These are phyloP conservation scores for Trametopsis cervina DNA, from an alignment of 768 basidiomycete species.

Conservation along the genomic window DNA sequence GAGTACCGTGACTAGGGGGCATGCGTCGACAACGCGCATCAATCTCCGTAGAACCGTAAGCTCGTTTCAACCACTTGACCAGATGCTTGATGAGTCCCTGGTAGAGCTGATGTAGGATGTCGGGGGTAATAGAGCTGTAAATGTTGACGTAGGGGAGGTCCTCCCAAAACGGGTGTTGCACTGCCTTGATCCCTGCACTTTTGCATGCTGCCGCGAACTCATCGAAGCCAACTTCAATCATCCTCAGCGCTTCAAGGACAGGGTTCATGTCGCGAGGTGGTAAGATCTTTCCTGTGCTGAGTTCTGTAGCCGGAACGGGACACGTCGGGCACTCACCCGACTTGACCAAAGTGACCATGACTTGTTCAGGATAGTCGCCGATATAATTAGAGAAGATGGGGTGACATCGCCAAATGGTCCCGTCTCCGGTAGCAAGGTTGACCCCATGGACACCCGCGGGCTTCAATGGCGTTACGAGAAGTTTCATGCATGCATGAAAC, in stretches of 20 bases:
- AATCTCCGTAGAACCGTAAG: slow-evolving; percentile 10
- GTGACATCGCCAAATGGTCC: slow-evolving; percentile 10
- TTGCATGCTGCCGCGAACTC: slow-evolving; percentile 5
- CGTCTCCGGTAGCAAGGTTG: slow-evolving; percentile 15
- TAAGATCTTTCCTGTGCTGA: neutral
- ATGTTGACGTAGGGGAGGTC: slow-evolving; percentile 33
- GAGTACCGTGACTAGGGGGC: slow-evolving; percentile 17
- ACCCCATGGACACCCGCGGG: slow-evolving; percentile 14
- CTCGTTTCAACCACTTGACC: slow-evolving; percentile 25
- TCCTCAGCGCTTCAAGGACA: neutral
- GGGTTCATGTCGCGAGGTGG: neutral
- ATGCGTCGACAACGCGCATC: slow-evolving; percentile 16
- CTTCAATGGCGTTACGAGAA: slow-evolving; percentile 7
- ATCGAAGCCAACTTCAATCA: neutral
- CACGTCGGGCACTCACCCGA: slow-evolving; percentile 2
- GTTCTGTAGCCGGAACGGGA: neutral
- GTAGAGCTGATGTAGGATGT: slow-evolving; percentile 41
- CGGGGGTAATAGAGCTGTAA: slow-evolving; percentile 27
- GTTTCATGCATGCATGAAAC: slow-evolving; percentile 17
- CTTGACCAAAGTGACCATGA: neutral
- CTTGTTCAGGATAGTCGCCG: slow-evolving; percentile 10
- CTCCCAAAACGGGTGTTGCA: slow-evolving; percentile 23
- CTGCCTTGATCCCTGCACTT: slow-evolving; percentile 4
- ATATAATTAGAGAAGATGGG: slow-evolving; percentile 17
- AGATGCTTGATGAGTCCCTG: slow-evolving; percentile 40